Percentiles rank a stretch among this genome's conserved stretches.
phyloP scores from a whole-genome alignment of 768 basidiomycete species.

The Lactarius sp. region DNA sequence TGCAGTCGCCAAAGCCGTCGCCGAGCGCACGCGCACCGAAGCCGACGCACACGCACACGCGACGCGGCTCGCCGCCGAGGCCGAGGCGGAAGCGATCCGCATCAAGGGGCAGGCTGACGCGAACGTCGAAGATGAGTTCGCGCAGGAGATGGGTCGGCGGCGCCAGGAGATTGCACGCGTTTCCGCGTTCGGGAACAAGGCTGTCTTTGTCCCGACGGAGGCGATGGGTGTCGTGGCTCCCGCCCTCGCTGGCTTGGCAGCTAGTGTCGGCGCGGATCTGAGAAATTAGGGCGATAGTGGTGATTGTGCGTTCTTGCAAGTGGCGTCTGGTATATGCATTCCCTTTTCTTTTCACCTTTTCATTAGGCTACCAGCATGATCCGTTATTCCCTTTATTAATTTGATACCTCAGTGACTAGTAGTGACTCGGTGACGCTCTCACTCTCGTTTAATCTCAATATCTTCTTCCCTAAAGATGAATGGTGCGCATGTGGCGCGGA shows the following conservation, averaged over 20 bases:
- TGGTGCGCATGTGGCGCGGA: background rate
- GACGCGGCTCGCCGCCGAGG: slow-evolving; percentile 66
- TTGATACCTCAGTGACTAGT: background rate
- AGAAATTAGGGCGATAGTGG: background rate
- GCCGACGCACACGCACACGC: slow-evolving; percentile 77
- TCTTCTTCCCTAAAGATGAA: background rate
- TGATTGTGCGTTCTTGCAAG: background rate
- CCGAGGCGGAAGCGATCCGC: slow-evolving; percentile 64
- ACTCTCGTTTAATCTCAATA: background rate
- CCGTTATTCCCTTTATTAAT: background rate
- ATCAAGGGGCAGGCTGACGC: slow-evolving; percentile 62
- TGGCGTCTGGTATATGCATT: background rate
- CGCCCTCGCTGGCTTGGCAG: slow-evolving; percentile 67
- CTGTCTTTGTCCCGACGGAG: slow-evolving; percentile 67
- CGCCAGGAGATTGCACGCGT: slow-evolving; percentile 61
- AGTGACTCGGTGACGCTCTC: background rate
- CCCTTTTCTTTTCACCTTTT: background rate
- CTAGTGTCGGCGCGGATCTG: slow-evolving; percentile 46
- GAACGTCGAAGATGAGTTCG: slow-evolving; percentile 56
- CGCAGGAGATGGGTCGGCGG: slow-evolving; percentile 70
- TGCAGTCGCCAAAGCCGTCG: slow-evolving; percentile 69
- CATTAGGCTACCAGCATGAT: background rate
- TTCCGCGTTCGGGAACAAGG: slow-evolving; percentile 60
- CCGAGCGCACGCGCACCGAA: slow-evolving; percentile 59
- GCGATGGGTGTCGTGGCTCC: slow-evolving; percentile 49